Evolutionary conservation across 2,329 filamentous ascomycete genomes (phyloP).

Genomic region (Sporothrix dimorphospora): DNA sequence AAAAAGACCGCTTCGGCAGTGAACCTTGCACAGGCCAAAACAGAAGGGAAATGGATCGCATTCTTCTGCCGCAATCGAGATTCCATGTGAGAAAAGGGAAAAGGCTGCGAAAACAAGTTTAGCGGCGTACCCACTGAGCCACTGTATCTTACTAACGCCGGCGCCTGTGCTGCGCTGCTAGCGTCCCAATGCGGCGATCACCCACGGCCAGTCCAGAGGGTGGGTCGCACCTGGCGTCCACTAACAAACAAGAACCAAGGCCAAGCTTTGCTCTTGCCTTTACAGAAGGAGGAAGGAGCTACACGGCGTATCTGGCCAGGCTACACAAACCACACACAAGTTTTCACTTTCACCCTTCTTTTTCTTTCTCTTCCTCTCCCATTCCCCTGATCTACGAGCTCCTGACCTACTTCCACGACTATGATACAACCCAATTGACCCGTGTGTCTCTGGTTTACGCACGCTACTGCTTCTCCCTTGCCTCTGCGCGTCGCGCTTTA

Average conservation of each 20-base stretch:
- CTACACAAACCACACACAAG: background rate
- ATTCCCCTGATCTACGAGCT: background rate
- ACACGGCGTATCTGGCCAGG: background rate
- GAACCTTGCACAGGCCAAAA: background rate
- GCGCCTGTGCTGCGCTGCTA: background rate
- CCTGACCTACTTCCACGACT: background rate
- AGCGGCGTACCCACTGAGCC: background rate
- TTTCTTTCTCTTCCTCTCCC: background rate
- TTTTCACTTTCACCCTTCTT: background rate
- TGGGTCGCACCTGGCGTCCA: slow-evolving; percentile 7
- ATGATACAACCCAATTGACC: slow-evolving; percentile 17
- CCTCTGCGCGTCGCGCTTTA: slow-evolving; percentile 3
- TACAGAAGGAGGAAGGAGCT: background rate
- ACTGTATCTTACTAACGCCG: background rate
- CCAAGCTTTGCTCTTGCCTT: slow-evolving; percentile 4
- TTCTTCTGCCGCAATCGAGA: background rate
- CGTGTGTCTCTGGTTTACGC: background rate
- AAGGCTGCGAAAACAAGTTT: background rate
- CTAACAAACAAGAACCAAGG: background rate
- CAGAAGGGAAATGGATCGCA: background rate
- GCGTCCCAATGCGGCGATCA: background rate
- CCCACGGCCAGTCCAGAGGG: background rate
- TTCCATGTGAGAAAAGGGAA: background rate
- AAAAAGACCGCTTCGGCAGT: background rate
- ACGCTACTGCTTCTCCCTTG: background rate